Base-by-base conservation (phyloP, 345 rosid genomes). In the Turnera subulata region DNA sequence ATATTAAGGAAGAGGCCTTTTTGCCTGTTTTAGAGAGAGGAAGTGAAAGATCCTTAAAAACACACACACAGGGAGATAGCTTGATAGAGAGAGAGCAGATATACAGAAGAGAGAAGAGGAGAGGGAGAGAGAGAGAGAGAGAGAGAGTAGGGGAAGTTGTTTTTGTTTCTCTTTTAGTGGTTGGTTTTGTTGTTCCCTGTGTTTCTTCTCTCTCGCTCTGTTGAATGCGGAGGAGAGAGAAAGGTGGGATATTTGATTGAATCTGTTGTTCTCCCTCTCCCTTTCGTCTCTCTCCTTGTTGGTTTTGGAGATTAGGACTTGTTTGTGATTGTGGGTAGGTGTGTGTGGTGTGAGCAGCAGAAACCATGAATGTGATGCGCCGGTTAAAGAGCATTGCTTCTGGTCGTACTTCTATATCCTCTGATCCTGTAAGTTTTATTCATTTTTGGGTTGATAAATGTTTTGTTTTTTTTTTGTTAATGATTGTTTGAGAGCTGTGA, bases 331-430 rank as follows among this genome's bases (percentile, higher is more conserved):
- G 51, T 37, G 22, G 32, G 44, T 24, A 55, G 10, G 61, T 53
- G 35, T 17, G 61, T 63, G 56, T 74, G 78, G 72, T 66, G 73
- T 54, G 40, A 15, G 37, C 21, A 16, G 19, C 49, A 51, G 55
- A 25, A 61, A 66, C 46, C 40, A 94, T 90, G 97, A 86, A 86
- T 78, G 84, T 94, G 78, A 77, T 94, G 85, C 97, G 96, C 46
- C 82, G 99, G 37, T 82, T 94, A 61, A 90, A 88, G 80, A 90
- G 95, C 91, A 80, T 90, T 57, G 97, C 99, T 29, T 94, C 99
- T 18, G 97, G 93, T 50, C 97, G 96, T 15, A 65, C 79, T 51
- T 94, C 91, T 13, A 42, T 78, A 23, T 86, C 97, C 26, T 90
- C 97, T 51, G 93, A 94, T 71, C 81, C 89, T 32, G 99, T 88